phyloP scores from a whole-genome alignment of 495 filamentous ascomycete genomes.

The Neurospora sp. region DNA sequence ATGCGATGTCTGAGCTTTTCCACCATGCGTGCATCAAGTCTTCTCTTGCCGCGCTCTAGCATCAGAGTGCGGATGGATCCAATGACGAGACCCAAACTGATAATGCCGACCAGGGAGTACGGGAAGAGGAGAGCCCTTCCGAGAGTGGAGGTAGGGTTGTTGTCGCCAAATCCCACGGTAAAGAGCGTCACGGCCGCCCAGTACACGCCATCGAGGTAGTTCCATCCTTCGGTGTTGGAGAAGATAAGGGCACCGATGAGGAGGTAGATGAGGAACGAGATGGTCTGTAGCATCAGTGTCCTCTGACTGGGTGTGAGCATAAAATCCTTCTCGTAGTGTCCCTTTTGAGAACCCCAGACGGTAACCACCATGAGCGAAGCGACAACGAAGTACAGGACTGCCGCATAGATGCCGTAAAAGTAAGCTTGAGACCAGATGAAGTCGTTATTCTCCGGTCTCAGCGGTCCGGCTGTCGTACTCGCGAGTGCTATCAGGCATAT shows the following conservation, averaged over 20 bases:
- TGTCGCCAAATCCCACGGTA: conserved; percentile 73
- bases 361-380: conserved; percentile 61
- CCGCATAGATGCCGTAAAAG: conserved; percentile 73
- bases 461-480: conserved; percentile 40
- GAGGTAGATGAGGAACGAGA: conserved; percentile 65
- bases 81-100: conserved; percentile 75
- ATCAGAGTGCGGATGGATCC: conserved; percentile 73
- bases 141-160: conserved; percentile 41
- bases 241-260: conserved; percentile 65
- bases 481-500: conserved; percentile 51
- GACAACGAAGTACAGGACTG: conserved; percentile 65
- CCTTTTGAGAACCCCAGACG: conserved; percentile 50
- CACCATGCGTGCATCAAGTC: conserved; percentile 56
- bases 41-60: conserved; percentile 63
- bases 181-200: conserved; percentile 79
- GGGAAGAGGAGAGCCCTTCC: conserved; percentile 66
- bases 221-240: conserved; percentile 64
- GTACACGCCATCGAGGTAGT: conserved; percentile 69
- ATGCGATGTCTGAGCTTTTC: conserved; percentile 56
- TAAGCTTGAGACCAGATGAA: conserved; percentile 61
- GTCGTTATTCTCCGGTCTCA: conserved; percentile 34
- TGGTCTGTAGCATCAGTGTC: conserved; percentile 83
- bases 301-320: conserved; percentile 63
- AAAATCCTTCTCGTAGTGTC: conserved; percentile 61
- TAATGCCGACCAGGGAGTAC: conserved; percentile 69